A percentile compares a stretch with the other conserved stretches of the same genome.
phyloP scores from a whole-genome alignment of 495 filamentous ascomycete species.

The Aspergillus campestris region DNA sequence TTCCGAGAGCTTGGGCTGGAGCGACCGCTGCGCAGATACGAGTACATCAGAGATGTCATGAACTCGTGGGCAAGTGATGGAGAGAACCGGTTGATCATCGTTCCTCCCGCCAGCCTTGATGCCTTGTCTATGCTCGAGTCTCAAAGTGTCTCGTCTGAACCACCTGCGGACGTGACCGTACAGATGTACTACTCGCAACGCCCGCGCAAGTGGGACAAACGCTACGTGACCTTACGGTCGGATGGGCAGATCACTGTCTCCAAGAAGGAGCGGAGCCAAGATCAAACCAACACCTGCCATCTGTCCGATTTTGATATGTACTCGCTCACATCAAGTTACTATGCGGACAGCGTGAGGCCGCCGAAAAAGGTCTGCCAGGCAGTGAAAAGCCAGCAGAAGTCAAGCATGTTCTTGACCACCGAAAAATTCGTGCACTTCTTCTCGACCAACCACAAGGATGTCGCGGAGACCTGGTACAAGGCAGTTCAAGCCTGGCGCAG shows the following conservation, averaged over 20 bases:
- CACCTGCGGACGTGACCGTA: slow-evolving; percentile 54
- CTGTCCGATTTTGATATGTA: slow-evolving; percentile 94
- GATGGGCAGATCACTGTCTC: slow-evolving; percentile 69
- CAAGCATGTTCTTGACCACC: slow-evolving; percentile 69
- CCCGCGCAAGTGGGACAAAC: slow-evolving; percentile 79
- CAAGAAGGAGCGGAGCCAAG: slow-evolving; percentile 54
- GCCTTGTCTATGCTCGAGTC: slow-evolving; percentile 42
- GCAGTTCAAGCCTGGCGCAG: slow-evolving; percentile 74
- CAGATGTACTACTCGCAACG: slow-evolving; percentile 74
- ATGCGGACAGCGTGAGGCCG: slow-evolving; percentile 55
- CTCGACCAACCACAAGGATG: slow-evolving; percentile 58
- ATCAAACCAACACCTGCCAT: slow-evolving; percentile 66
- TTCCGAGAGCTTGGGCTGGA: slow-evolving; percentile 72
- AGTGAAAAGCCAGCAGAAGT: slow-evolving; percentile 89
- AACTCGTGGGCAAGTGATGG: slow-evolving; percentile 83
- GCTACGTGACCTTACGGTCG: slow-evolving; percentile 61
- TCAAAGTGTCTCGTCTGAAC: slow-evolving; percentile 44
- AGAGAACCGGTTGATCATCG: slow-evolving; percentile 60
- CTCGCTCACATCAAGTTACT: slow-evolving; percentile 54
- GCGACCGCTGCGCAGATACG: slow-evolving; percentile 76
- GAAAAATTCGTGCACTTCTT: slow-evolving; percentile 91
- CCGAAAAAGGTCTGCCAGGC: slow-evolving; percentile 78
- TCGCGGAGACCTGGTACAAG: slow-evolving; percentile 59
- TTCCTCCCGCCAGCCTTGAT: slow-evolving; percentile 37
- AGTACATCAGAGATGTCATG: slow-evolving; percentile 78